Evolutionary conservation across 2,329 filamentous ascomycete species (phyloP).

Genomic region (Ophiosphaerella herpotricha): DNA sequence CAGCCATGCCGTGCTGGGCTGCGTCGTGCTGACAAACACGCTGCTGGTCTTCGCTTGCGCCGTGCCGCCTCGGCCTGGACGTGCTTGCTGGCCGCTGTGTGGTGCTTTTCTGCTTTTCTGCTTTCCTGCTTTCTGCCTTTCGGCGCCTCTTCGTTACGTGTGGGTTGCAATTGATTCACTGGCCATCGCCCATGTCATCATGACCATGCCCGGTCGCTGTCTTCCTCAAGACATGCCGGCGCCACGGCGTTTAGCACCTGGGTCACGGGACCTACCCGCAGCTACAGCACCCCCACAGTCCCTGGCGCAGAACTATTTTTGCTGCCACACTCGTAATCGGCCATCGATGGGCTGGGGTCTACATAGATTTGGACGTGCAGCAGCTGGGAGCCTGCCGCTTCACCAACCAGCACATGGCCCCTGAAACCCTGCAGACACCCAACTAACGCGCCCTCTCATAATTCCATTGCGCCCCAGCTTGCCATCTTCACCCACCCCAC

Average conservation of each 20-base stretch:
- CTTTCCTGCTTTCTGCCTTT: no score
- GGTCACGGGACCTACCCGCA: conserved; percentile 4
- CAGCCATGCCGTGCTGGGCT: no score
- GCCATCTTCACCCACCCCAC: conserved; percentile 5
- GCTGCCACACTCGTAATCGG: conserved; percentile 1
- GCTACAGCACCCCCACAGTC: background rate
- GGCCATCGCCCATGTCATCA: no score
- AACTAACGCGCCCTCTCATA: no score
- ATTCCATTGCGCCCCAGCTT: background rate
- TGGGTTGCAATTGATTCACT: no score
- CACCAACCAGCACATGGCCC: background rate
- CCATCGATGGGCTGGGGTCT: background rate
- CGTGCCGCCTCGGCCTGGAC: background rate
- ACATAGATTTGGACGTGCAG: background rate
- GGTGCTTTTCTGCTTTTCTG: no score
- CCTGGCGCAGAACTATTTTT: background rate
- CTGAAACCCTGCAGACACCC: background rate
- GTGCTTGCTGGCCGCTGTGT: background rate
- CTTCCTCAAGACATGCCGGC: background rate
- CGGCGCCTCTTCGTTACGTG: no score
- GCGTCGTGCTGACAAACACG: no score
- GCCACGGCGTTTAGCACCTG: background rate
- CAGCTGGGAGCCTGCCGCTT: background rate
- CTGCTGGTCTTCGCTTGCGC: background rate
- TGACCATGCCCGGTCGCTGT: no score